Percentiles rank a stretch among this genome's conserved stretches.
Evolutionary conservation across 2,329 filamentous ascomycete genomes (phyloP).

Genomic region (Kalmusia sp.): DNA sequence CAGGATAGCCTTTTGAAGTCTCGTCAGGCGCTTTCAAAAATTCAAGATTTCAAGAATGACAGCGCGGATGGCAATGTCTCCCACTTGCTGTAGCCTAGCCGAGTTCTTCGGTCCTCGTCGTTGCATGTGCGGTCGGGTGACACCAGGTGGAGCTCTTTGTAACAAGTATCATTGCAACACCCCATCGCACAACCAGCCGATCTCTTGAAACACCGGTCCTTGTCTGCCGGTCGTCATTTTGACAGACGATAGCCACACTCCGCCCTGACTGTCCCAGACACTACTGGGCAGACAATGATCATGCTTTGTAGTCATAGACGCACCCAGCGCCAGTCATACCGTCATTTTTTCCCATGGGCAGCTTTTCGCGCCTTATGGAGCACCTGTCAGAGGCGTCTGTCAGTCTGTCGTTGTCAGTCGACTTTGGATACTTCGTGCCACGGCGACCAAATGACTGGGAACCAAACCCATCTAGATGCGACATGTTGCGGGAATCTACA

Average conservation of each 20-base stretch:
- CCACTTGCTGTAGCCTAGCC: not conserved
- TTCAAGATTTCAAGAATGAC: not conserved
- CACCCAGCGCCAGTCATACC: no score
- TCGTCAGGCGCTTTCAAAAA: no score
- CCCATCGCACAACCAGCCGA: not conserved
- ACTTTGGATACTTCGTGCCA: not conserved
- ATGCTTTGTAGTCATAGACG: no score
- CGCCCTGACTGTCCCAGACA: no score
- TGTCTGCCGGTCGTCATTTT: no score
- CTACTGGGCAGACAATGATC: no score
- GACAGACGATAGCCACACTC: no score
- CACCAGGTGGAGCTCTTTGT: not conserved
- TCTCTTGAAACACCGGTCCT: no score
- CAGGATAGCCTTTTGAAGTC: no score
- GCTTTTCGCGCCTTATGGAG: no score
- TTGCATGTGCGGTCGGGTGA: not conserved
- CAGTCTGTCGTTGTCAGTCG: slow-evolving; percentile 11
- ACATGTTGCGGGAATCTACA: not conserved
- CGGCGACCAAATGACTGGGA: not conserved
- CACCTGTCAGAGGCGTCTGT: slow-evolving; percentile 15
- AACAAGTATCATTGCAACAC: not conserved
- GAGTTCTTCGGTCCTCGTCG: not conserved
- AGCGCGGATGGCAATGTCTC: not conserved
- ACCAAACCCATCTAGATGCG: not conserved
- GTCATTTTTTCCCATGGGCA: no score